These are phyloP conservation scores for Nephelium lappaceum DNA, from an alignment of 345 rosid genomes.

Conservation along the genomic window DNA sequence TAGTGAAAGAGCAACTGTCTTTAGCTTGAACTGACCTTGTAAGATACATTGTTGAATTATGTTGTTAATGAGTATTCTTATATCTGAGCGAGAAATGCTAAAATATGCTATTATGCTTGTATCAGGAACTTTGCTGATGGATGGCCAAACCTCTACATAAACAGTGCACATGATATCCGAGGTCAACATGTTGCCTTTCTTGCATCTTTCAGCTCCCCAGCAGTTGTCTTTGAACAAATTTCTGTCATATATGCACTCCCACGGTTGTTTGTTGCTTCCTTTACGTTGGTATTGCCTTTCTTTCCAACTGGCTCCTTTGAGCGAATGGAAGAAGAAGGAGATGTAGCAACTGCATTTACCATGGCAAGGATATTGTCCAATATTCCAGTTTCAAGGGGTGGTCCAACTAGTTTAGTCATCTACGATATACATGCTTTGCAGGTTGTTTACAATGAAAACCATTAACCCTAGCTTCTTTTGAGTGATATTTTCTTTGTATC, in stretches of 20 bases:
- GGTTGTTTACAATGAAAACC: constrained; percentile 38
- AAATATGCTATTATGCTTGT: constrained; percentile 17
- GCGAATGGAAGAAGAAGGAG: constrained; percentile 99
- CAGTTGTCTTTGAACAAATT: constrained; percentile 92
- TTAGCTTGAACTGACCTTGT: not conserved
- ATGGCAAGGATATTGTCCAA: constrained; percentile 96
- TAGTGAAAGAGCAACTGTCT: not conserved
- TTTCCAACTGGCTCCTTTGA: constrained; percentile 98
- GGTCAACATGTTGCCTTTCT: constrained; percentile 98
- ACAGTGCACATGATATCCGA: constrained; percentile 87
- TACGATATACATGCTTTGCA: constrained; percentile 98
- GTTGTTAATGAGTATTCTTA: not conserved
- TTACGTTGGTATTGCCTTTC: constrained; percentile 90
- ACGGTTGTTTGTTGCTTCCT: constrained; percentile 85
- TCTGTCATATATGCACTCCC: constrained; percentile 97
- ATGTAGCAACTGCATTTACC: constrained; percentile 97
- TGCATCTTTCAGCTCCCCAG: constrained; percentile 89
- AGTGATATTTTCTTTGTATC: not conserved
- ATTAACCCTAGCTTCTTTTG: constrained; percentile 1
- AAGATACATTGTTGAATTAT: not conserved
- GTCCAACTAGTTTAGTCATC: constrained; percentile 93
- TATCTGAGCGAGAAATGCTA: constrained; percentile 7
- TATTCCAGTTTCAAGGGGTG: constrained; percentile 96
- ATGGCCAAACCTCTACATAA: constrained; percentile 88
- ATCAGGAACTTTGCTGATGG: constrained; percentile 96